A percentile compares a stretch with the other conserved stretches of the same genome.
phyloP scores from a whole-genome alignment of 2,329 filamentous ascomycete species.

The Scedosporium apiospermum region DNA sequence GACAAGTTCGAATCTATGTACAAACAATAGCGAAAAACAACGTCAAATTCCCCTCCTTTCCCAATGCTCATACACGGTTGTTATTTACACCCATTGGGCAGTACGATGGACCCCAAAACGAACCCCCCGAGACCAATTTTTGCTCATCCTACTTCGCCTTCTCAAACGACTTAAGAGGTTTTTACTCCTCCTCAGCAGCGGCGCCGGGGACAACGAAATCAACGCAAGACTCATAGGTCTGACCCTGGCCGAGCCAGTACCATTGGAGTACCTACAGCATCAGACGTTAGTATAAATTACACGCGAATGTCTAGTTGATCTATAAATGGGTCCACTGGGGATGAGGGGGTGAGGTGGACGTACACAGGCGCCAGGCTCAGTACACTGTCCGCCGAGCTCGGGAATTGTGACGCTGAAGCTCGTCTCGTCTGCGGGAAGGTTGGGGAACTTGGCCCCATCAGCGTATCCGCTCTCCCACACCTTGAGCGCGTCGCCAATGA shows the following conservation, averaged over 20 bases:
- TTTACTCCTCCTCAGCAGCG: neutral
- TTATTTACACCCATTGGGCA: neutral
- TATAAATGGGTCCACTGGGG: too few relatives aligned
- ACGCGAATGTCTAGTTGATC: neutral
- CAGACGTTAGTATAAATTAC: neutral
- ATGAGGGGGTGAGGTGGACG: neutral
- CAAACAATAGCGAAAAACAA: neutral
- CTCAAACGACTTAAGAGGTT: neutral
- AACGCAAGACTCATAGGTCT: conserved; percentile 55
- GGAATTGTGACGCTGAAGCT: conserved; percentile 47
- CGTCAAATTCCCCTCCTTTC: neutral
- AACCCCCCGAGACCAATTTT: neutral
- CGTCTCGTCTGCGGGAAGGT: conserved; percentile 11
- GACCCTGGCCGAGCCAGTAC: conserved; percentile 49
- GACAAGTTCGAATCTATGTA: neutral
- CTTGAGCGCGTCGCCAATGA: conserved; percentile 38
- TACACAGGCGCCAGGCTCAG: conserved; percentile 33
- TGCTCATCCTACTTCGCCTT: neutral
- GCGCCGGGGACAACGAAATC: conserved; percentile 33
- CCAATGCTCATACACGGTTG: neutral
- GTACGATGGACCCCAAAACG: neutral
- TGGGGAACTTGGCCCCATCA: conserved; percentile 8
- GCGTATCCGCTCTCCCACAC: conserved; percentile 24
- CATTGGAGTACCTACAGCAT: conserved; percentile 42
- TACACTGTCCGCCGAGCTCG: conserved; percentile 31